Evolutionary conservation across 2,329 filamentous ascomycete species (phyloP), one percentile per base, ranked within the genome.

Genomic region (Colletotrichum liriopes): DNA sequence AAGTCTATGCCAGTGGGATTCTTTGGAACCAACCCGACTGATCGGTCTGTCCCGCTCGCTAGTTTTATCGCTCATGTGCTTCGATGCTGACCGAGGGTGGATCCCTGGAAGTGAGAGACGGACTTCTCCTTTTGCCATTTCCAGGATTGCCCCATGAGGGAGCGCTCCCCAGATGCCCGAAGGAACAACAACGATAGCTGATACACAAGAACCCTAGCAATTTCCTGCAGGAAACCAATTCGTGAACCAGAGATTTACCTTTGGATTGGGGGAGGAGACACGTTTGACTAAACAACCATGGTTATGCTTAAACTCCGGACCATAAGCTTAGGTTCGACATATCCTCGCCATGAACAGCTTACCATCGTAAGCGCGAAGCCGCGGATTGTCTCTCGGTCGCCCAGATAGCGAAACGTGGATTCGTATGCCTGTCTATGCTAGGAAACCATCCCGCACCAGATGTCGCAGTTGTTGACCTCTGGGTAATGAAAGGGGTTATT

Each of bases 401-500:
- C n/a, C 47, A 51, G 14, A 51, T 4, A 14, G n/a, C 47, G 23
- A 16, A 26, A 26, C 11, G 11, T n/a, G 5, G 47, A 26, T 16
- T 51, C 14, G 29, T 1, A 35, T 8, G 14, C 1, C 20, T 3
- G 16, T 55, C 51, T 11, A 35, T 32, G 16, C 51, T 20, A 35
- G 26, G 26, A 54, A 45, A 35, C n/a, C 23, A 26, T 23, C 12
- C 12, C 12, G n/a, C n/a, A 55, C 6, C 7, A 9, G n/a, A n/a
- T 20, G 2, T 11, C 14, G 29, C 52, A 11, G 52, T 55, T 20
- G n/a, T 29, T 23, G 49, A n/a, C 45, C 16, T 20, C 29, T 29
- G 23, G 20, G 29, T 41, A 65, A 65, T 65, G 62, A 55, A 65
- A 65, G 49, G 49, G 49, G 62, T 18, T 26, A 7, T 43, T 45